Evolutionary conservation across 2,329 filamentous ascomycete genomes (phyloP).

Genomic region (Claviceps sp.): DNA sequence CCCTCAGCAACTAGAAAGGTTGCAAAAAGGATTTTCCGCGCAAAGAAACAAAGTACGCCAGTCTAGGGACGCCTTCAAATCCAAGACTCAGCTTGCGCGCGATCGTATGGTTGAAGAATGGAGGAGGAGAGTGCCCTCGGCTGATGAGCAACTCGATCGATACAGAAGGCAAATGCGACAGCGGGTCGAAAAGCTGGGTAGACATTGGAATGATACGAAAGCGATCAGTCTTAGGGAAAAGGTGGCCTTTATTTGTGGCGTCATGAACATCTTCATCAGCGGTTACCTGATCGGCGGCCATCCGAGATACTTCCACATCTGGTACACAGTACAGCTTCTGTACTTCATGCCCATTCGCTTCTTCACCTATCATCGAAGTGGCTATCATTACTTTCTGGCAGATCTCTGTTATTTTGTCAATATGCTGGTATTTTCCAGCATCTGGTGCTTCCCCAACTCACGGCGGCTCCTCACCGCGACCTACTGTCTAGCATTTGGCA

Average conservation of each 20-base stretch:
- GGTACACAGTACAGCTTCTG: conserved; percentile 77
- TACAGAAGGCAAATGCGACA: conserved; percentile 79
- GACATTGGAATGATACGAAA: conserved; percentile 79
- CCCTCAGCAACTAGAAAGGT: conserved; percentile 78
- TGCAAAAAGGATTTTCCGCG: conserved; percentile 68
- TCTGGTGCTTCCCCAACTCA: conserved; percentile 84
- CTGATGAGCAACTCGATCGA: conserved; percentile 84
- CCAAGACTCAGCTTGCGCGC: conserved; percentile 63
- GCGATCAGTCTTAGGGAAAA: conserved; percentile 85
- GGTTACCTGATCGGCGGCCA: conserved; percentile 82
- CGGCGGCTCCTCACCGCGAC: conserved; percentile 85
- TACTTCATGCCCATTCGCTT: conserved; percentile 97
- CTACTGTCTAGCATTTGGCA: conserved; percentile 87
- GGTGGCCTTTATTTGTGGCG: conserved; percentile 87
- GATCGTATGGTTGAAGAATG: conserved; percentile 88
- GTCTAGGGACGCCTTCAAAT: conserved; percentile 69
- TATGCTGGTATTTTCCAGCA: conserved; percentile 61
- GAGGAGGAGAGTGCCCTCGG: conserved; percentile 71
- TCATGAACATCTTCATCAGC: conserved; percentile 94
- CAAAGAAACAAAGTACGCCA: conserved; percentile 77
- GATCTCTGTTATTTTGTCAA: conserved; percentile 99
- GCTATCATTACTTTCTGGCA: conserved; percentile 93
- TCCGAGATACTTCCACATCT: conserved; percentile 77
- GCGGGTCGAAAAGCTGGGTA: conserved; percentile 76
- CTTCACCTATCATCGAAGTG: conserved; percentile 79